phyloP scores from a whole-genome alignment of 1,284 basidiomycete species.

The Boletus semigastroideus region DNA sequence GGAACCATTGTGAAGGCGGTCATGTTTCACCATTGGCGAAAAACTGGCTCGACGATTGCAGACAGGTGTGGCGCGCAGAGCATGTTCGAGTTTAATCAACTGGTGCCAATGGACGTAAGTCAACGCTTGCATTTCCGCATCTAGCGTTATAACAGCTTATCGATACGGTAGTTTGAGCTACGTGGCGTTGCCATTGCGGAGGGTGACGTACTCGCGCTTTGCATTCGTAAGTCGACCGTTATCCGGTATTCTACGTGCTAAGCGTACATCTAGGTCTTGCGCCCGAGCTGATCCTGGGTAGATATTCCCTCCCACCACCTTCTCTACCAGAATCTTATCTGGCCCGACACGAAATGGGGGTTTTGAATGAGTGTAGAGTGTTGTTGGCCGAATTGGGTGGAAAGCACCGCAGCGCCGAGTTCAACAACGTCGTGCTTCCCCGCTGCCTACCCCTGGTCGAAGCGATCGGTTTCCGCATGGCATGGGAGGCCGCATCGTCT shows the following conservation, averaged over 20 bases:
- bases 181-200: slow-evolving; percentile 1
- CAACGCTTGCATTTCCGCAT: not conserved
- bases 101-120: not conserved
- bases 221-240: not conserved
- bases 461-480: not conserved
- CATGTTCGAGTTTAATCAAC: not conserved
- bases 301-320: not conserved
- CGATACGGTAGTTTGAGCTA: not conserved
- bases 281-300: not conserved
- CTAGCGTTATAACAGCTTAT: not conserved
- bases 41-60: not conserved
- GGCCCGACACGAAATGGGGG: not conserved
- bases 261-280: not conserved
- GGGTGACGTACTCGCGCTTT: not conserved
- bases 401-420: not conserved
- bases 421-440: slow-evolving; percentile 2
- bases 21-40: not conserved
- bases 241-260: not conserved
- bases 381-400: not conserved
- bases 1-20: not conserved
- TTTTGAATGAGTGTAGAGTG: not conserved
- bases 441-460: not conserved
- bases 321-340: not conserved
- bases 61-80: slow-evolving; percentile 2
- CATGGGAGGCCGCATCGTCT: not conserved